Percentiles rank a stretch among this genome's conserved stretches.
These are phyloP conservation scores for Zygoascus sp. DNA, from an alignment of 1,139 yeast genomes.

Conservation along the genomic window DNA sequence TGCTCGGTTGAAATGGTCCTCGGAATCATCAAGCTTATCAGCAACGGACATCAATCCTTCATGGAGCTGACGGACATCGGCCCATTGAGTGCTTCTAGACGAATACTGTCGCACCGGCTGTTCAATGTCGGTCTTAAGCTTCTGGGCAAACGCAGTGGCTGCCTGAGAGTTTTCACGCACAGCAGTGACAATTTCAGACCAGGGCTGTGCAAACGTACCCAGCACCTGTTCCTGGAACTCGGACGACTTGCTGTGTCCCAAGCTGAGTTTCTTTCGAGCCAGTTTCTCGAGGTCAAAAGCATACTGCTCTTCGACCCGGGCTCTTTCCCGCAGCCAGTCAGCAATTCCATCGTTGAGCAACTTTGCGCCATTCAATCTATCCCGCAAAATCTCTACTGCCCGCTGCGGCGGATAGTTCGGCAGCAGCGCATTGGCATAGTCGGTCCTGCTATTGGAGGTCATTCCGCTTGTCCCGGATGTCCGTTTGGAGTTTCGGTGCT, in stretches of 20 bases:
- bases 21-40: slow-evolving; percentile 22
- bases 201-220: slow-evolving; percentile 34
- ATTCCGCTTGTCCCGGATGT: background rate
- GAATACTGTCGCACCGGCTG: slow-evolving; percentile 30
- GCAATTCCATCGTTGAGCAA: slow-evolving; percentile 33
- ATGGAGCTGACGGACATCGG: slow-evolving; percentile 30
- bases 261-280: slow-evolving; percentile 21
- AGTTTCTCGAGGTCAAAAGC: slow-evolving; percentile 36
- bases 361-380: slow-evolving; percentile 32
- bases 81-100: slow-evolving; percentile 27
- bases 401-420: slow-evolving; percentile 30
- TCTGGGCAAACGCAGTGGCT: slow-evolving; percentile 29
- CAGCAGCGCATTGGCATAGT: slow-evolving; percentile 34
- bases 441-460: slow-evolving; percentile 17
- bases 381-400: slow-evolving; percentile 32
- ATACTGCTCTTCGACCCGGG: slow-evolving; percentile 34
- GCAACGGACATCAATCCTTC: slow-evolving; percentile 30
- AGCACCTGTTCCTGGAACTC: slow-evolving; percentile 19
- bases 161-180: slow-evolving; percentile 31
- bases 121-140: slow-evolving; percentile 34
- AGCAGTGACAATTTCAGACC: slow-evolving; percentile 32
- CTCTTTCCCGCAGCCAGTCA: slow-evolving; percentile 37
- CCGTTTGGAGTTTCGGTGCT: background rate
- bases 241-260: slow-evolving; percentile 11
- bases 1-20: slow-evolving; percentile 23